Percentiles rank a stretch among this genome's conserved stretches.
phyloP scores from a whole-genome alignment of 2,329 filamentous ascomycete species.

The Stagonosporopsis cucurbitacearum region DNA sequence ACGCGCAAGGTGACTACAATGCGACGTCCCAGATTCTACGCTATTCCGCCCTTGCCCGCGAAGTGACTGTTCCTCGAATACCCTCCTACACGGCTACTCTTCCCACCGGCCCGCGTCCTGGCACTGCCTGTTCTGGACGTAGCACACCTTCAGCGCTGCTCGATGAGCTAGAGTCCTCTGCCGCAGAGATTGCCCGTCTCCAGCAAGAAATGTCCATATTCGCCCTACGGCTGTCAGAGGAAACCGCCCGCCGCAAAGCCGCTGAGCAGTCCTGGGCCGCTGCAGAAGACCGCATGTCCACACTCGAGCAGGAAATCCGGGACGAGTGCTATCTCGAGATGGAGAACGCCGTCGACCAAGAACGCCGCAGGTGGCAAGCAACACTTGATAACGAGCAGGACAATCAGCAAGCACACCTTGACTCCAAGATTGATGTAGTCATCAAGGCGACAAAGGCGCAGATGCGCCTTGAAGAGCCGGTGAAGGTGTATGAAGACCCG shows the following conservation, averaged over 20 bases:
- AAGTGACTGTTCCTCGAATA: constrained; percentile 88
- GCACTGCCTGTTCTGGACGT: constrained; percentile 51
- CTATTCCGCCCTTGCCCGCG: constrained; percentile 89
- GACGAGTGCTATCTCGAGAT: constrained; percentile 91
- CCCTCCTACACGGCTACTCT: constrained; percentile 78
- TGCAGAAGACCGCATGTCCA: constrained; percentile 68
- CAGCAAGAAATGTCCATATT: constrained; percentile 78
- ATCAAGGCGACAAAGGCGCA: constrained; percentile 59
- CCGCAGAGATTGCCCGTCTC: constrained; percentile 81
- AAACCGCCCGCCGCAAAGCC: constrained; percentile 72
- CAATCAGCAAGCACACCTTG: constrained; percentile 81
- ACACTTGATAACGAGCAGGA: constrained; percentile 79
- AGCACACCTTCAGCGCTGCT: constrained; percentile 53
- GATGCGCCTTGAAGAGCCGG: constrained; percentile 38
- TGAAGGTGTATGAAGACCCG: constrained; percentile 53
- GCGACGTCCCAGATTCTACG: constrained; percentile 94
- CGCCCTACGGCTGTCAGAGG: constrained; percentile 70
- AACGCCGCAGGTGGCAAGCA: constrained; percentile 81
- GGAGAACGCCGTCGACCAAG: constrained; percentile 75
- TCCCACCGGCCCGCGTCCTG: constrained; percentile 41
- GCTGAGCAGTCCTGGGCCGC: constrained; percentile 76
- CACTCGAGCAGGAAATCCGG: constrained; percentile 83
- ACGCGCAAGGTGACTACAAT: constrained; percentile 92
- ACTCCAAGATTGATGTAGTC: constrained; percentile 82
- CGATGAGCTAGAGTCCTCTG: constrained; percentile 81